These are phyloP conservation scores for Podospora comata DNA, from an alignment of 495 filamentous ascomycete genomes.

Conservation along the genomic window DNA sequence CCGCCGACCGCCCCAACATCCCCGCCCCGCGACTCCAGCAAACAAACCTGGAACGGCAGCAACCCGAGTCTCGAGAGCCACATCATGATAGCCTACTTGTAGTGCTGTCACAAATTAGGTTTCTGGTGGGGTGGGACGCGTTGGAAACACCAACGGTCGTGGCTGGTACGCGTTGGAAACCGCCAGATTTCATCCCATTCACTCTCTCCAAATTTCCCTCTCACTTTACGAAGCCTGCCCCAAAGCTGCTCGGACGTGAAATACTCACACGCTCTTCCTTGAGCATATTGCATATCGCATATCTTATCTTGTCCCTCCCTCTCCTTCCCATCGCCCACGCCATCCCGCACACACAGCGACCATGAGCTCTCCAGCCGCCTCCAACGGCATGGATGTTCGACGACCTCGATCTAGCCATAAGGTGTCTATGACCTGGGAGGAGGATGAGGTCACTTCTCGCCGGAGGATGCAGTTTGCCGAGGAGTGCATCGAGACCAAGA, in stretches of 20 bases:
- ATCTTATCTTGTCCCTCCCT: background rate
- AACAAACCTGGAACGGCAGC: background rate
- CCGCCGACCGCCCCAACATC: background rate
- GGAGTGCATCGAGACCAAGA: conserved; percentile 60
- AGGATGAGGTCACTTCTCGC: conserved; percentile 36
- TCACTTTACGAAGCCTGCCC: background rate
- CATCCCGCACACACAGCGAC: background rate
- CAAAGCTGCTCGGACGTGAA: background rate
- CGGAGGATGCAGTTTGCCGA: conserved; percentile 48
- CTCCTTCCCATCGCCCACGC: background rate
- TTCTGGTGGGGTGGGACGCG: conserved; percentile 17
- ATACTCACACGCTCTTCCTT: background rate
- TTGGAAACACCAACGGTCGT: conserved; percentile 10
- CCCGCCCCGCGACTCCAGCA: background rate
- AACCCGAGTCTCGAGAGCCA: background rate
- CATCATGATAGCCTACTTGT: conserved; percentile 15
- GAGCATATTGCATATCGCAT: background rate
- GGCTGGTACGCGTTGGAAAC: conserved; percentile 7
- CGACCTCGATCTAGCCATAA: conserved; percentile 46
- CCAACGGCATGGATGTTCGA: conserved; percentile 35
- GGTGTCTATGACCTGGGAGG: conserved; percentile 47
- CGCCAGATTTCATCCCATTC: conserved; percentile 9
- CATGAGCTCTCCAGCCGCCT: conserved; percentile 1
- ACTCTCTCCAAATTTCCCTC: background rate
- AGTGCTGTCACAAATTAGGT: conserved; percentile 3